A percentile compares a stretch with the other conserved stretches of the same genome.
Conservation (phyloP, 2,329 filamentous ascomycete genomes). For the Pyrenophora tritici-repentis region DNA sequence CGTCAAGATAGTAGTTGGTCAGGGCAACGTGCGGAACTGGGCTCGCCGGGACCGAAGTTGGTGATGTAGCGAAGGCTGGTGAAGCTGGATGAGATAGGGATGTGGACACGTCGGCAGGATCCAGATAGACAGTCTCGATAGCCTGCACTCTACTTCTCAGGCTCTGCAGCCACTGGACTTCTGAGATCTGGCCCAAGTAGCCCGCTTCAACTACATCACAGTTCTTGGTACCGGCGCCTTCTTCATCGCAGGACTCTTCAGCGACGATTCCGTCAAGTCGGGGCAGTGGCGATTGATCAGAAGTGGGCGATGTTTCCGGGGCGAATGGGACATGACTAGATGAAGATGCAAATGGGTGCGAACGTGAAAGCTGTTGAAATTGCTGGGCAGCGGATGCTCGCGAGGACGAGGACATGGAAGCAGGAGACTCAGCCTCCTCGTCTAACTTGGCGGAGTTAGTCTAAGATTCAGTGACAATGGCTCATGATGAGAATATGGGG, state of each 20-base stretch:
- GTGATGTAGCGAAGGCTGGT: neutral
- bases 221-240: neutral
- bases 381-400: neutral
- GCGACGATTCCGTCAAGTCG: neutral
- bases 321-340: neutral
- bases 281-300: slow-evolving; percentile 1
- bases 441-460: slow-evolving; percentile 9
- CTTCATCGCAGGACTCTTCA: slow-evolving; percentile 1
- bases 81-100: neutral
- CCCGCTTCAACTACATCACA: slow-evolving; percentile 7
- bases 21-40: neutral
- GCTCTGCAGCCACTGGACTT: slow-evolving; percentile 27
- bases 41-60: neutral
- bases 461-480: neutral
- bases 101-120: neutral
- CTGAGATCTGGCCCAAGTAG: slow-evolving; percentile 23
- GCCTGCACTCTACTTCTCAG: slow-evolving; percentile 11
- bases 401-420: slow-evolving; percentile 5
- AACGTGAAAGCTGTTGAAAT: slow-evolving; percentile 1
- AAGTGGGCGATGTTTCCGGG: neutral
- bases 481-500: neutral
- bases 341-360: neutral
- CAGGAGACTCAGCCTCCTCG: neutral
- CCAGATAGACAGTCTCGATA: slow-evolving; percentile 7
- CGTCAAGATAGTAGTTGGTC: slow-evolving; percentile 32